These are phyloP conservation scores for Phyllosticta citrichinensis DNA, from an alignment of 2,329 filamentous ascomycete genomes.

Conservation along the genomic window DNA sequence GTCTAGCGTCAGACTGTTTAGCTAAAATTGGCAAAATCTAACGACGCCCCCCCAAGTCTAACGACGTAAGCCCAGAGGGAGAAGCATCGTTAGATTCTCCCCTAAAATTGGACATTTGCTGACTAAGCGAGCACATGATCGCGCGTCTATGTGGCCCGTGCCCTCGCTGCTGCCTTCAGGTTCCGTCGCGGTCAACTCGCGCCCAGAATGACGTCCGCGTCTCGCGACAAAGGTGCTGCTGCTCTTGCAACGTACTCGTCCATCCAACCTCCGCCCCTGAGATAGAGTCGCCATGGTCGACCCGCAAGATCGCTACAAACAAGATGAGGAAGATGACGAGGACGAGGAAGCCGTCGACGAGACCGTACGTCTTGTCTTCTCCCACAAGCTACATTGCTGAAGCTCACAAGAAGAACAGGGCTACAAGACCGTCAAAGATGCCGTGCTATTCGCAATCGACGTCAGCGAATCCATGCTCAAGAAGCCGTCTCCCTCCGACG, in stretches of 20 bases:
- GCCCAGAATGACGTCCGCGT: background rate
- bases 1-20: too few species aligned
- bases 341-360: constrained; percentile 9
- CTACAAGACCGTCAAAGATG: constrained; percentile 91
- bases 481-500: constrained; percentile 48
- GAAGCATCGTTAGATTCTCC: too few species aligned
- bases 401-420: constrained; percentile 42
- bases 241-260: background rate
- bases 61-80: too few species aligned
- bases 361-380: constrained; percentile 1
- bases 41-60: too few species aligned
- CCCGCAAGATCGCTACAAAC: constrained; percentile 4
- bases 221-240: background rate
- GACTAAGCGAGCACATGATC: background rate
- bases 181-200: too few species aligned
- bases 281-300: background rate
- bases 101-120: background rate
- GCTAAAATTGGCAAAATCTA: too few species aligned
- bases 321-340: constrained; percentile 8
- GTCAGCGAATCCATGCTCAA: constrained; percentile 78
- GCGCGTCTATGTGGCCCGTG: background rate
- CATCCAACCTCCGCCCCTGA: background rate
- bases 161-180: background rate
- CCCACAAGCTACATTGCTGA: background rate
- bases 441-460: constrained; percentile 93